Evolutionary conservation across 768 basidiomycete genomes (phyloP).

Genomic region (Clitopilus passeckerianus): DNA sequence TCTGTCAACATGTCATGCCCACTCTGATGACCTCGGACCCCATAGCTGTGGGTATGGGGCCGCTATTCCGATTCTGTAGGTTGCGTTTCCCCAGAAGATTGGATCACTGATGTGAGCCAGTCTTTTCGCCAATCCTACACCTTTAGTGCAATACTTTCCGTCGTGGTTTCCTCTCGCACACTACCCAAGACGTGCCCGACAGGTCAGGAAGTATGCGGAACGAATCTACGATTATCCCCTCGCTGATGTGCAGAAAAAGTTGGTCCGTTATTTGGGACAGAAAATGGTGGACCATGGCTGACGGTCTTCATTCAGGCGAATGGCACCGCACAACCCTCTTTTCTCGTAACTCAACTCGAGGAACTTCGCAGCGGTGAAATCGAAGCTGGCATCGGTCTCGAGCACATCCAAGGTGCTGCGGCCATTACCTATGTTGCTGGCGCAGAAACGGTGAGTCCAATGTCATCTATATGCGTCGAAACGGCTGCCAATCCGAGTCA

Average conservation of each 20-base stretch:
- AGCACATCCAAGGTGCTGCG: constrained; percentile 17
- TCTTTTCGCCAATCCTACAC: no score
- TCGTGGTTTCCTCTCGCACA: constrained; percentile 27
- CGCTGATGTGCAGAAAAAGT: constrained; percentile 20
- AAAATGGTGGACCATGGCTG: not conserved
- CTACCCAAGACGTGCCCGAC: constrained; percentile 14
- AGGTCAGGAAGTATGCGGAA: constrained; percentile 3
- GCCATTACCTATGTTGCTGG: constrained; percentile 23
- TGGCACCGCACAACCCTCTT: constrained; percentile 17
- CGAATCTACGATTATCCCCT: constrained; percentile 24
- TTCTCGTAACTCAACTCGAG: constrained; percentile 17
- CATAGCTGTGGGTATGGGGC: constrained; percentile 4
- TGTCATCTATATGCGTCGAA: not conserved
- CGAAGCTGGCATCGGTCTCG: constrained; percentile 1
- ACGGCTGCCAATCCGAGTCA: not conserved
- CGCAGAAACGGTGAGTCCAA: constrained; percentile 31
- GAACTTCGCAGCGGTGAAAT: not conserved
- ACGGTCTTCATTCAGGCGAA: constrained; percentile 6
- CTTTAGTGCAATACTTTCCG: constrained; percentile 24
- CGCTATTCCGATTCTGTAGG: constrained; percentile 20
- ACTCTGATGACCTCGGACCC: constrained; percentile 1
- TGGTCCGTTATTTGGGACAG: constrained; percentile 18
- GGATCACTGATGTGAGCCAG: not conserved
- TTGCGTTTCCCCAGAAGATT: not conserved
- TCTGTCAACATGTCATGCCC: not conserved